Base-by-base conservation (phyloP, 768 basidiomycete genomes). In the Lentinus brumalis region DNA sequence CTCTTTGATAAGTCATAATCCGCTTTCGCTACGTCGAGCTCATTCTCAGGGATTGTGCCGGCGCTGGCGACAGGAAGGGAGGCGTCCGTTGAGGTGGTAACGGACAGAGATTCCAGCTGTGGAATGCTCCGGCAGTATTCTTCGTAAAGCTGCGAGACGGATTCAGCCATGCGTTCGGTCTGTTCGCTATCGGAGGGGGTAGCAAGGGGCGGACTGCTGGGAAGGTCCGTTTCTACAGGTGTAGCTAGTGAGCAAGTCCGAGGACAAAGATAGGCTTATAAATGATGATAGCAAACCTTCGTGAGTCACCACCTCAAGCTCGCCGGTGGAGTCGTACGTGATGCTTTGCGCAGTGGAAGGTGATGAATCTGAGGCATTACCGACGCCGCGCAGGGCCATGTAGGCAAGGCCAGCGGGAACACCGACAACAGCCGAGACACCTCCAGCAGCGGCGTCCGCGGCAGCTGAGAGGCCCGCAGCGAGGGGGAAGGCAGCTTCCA, bases 1-100 rank as follows among this genome's bases (percentile, higher is more conserved):
- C 77, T 76, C 68, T 85, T 89, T 45, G 87, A 86, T 79, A 87
- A 80, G 18, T 76, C 76, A 57, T 81, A 76, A 49, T 81, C 82
- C 38, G 73, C 70, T 16, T 69, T 74, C 1, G 73, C 74, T 11
- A 80, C 79, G 4, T 70, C 73, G 45, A 70, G 61, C 40, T 75
- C 74, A 31, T 56, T 53, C 4, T 44, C 38, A 1, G 49, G 29
- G 29, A 26, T 45, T 14, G 53, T 14, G 26, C 21, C 11, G 52
- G 8, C 5, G 57, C 31, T 4, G 47, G 16, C 41, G 32, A 40
- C 30, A 40, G n/a, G 31, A 60, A 26, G 46, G 5, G 21, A 26
- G 35, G 14, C n/a, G n/a, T 45, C 46, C 5, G 45, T 12, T 11
- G 41, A 12, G 9, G 64, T 40, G 3, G 46, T 52, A 8, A 51